phyloP scores from a whole-genome alignment of 2,329 filamentous ascomycete species.

The Pseudovirgaria hyperparasitica region DNA sequence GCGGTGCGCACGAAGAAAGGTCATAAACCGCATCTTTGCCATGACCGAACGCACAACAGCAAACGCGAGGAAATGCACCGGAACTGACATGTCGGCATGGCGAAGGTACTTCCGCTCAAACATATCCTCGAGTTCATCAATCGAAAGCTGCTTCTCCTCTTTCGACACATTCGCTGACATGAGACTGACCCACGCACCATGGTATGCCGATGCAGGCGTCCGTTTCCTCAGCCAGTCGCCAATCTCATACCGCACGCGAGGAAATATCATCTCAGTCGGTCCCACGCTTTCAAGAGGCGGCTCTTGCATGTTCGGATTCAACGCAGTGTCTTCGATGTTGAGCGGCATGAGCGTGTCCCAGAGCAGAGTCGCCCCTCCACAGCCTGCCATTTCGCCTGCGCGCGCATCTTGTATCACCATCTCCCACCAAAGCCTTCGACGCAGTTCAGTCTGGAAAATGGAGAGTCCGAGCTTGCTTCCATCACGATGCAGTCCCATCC shows the following conservation, averaged over 20 bases:
- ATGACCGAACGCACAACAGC: constrained; percentile 32
- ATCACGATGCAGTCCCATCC: constrained; percentile 51
- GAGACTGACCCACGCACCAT: constrained; percentile 14
- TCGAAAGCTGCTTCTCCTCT: constrained; percentile 16
- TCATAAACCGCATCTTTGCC: constrained; percentile 27
- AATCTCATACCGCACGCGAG: constrained; percentile 29
- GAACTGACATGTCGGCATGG: constrained; percentile 22
- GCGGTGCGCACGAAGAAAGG: constrained; percentile 34
- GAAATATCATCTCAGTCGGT: constrained; percentile 38
- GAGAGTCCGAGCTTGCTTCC: constrained; percentile 36
- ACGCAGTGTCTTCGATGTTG: constrained; percentile 41
- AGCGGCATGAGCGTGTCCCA: constrained; percentile 38
- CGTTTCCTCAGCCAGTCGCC: constrained; percentile 24
- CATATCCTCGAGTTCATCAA: constrained; percentile 28
- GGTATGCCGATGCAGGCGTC: constrained; percentile 8
- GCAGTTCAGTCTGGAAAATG: constrained; percentile 46
- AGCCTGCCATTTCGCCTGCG: constrained; percentile 41
- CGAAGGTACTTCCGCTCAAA: constrained; percentile 27
- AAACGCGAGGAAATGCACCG: constrained; percentile 31
- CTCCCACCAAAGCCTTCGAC: constrained; percentile 50
- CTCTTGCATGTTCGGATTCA: constrained; percentile 31
- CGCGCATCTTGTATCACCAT: constrained; percentile 48
- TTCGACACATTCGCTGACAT: constrained; percentile 11
- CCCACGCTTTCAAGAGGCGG: constrained; percentile 28
- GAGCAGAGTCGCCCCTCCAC: constrained; percentile 26